Base-by-base conservation (phyloP, 257 asterid species). In the Ehretia macrophylla region DNA sequence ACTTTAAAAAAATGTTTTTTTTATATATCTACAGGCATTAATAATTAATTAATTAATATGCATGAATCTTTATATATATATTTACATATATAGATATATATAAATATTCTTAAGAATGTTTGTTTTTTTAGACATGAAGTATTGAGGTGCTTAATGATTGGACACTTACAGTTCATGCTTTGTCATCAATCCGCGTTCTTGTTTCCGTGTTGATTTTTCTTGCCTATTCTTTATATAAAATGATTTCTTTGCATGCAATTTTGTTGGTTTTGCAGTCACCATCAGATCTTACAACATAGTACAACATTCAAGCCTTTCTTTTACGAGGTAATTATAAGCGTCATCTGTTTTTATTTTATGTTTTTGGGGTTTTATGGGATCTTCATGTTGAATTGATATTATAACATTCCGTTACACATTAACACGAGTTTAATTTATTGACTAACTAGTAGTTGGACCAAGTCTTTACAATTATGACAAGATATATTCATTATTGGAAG, bases 141-240 rank as follows among this genome's bases (percentile, higher is more conserved):
- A 60, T 39, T 50, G 23, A 50, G 69, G 53, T 46, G 19, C 47
- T 66, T 52, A 56, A 60, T 64, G 53, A 66, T 58, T 71, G 60
- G 58, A 27, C 42, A 18, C 44, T 77, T 74, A 65, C 79, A 70
- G 75, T 76, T 83, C 89, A 83, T 71, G 56, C 72, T 62, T 69
- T 70, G 85, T 83, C 95, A 83, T 76, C 81, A 83, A 79, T 69
- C 83, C 89, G 92, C 80, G 95, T 85, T 76, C 68, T 68, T 35
- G 55, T 76, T 68, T 70, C 59, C 61, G 51, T 57, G 60, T 70
- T 53, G 52, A 67, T 71, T 46, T 75, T 20, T 3, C 21, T 40
- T 35, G 1, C 59, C 45, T 32, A 46, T 57, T 58, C 61, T 55
- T 61, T 51, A 58, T 62, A 62, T 61, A 23, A 0, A 52, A 13